Conservation (phyloP, 2,329 filamentous ascomycete genomes). For the Penicillium rolfsii region DNA sequence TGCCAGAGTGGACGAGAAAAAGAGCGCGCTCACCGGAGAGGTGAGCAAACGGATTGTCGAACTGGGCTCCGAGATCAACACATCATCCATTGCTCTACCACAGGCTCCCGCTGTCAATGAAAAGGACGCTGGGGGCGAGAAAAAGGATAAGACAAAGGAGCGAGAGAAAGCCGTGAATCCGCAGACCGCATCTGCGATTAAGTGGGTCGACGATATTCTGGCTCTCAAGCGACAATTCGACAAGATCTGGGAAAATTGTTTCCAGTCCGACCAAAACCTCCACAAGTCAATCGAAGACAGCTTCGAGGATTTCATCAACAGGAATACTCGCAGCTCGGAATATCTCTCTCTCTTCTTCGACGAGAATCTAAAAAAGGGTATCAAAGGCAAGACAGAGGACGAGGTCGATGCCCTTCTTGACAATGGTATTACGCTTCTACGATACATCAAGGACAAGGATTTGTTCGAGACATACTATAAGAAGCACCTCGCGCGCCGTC, state of each 20-base stretch:
- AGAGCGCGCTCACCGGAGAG: constrained; percentile 68
- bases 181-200: constrained; percentile 83
- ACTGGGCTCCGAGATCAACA: constrained; percentile 82
- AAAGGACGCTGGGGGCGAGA: constrained; percentile 56
- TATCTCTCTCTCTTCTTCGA: constrained; percentile 97
- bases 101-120: constrained; percentile 52
- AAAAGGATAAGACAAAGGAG: constrained; percentile 51
- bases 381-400: constrained; percentile 86
- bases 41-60: constrained; percentile 76
- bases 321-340: constrained; percentile 82
- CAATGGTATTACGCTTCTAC: constrained; percentile 83
- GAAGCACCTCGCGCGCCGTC: constrained; percentile 85
- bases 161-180: constrained; percentile 66
- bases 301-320: constrained; percentile 91
- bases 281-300: constrained; percentile 83
- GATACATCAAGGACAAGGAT: constrained; percentile 89
- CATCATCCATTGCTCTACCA: constrained; percentile 57
- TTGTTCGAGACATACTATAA: constrained; percentile 98
- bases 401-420: constrained; percentile 85
- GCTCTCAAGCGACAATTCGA: constrained; percentile 88
- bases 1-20: constrained; percentile 73
- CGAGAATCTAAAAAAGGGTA: constrained; percentile 90
- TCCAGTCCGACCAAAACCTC: constrained; percentile 73
- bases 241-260: constrained; percentile 71
- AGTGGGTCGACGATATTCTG: constrained; percentile 93